Conservation (phyloP, 2,329 filamentous ascomycete species). For the Tricladium varicosporioides region DNA sequence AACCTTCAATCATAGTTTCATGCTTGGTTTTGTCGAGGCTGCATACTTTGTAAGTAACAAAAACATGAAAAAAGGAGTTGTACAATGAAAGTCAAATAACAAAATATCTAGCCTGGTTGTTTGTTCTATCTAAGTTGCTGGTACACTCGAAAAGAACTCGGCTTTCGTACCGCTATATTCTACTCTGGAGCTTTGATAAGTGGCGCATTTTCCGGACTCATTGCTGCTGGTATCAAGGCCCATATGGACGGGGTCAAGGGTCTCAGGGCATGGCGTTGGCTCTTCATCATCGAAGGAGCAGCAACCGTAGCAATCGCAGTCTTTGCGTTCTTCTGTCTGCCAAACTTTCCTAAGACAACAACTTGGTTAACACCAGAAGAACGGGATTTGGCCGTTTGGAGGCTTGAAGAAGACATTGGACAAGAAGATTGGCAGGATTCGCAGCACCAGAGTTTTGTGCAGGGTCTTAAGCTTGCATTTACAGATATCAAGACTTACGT, state of each 20-base stretch:
- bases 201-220: conserved; percentile 68
- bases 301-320: conserved; percentile 62
- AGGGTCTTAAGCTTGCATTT: conserved; percentile 51
- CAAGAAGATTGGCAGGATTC: conserved; percentile 60
- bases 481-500: conserved; percentile 49
- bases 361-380: conserved; percentile 57
- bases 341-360: conserved; percentile 64
- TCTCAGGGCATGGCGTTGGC: conserved; percentile 61
- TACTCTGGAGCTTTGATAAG: conserved; percentile 69
- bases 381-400: conserved; percentile 55
- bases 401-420: conserved; percentile 62
- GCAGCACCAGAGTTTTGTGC: conserved; percentile 52
- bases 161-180: conserved; percentile 62
- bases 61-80: background rate
- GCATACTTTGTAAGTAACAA: conserved; percentile 47
- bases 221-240: conserved; percentile 63
- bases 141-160: conserved; percentile 69
- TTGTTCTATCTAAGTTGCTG: conserved; percentile 63
- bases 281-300: conserved; percentile 69
- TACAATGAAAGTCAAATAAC: no score
- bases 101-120: conserved; percentile 34
- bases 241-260: conserved; percentile 59
- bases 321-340: conserved; percentile 57
- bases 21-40: conserved; percentile 54
- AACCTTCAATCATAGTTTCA: conserved; percentile 35